A percentile compares a stretch with the other conserved stretches of the same genome.
Evolutionary conservation across 2,329 filamentous ascomycete genomes (phyloP).

Genomic region (Phyllosticta citribraziliensis): DNA sequence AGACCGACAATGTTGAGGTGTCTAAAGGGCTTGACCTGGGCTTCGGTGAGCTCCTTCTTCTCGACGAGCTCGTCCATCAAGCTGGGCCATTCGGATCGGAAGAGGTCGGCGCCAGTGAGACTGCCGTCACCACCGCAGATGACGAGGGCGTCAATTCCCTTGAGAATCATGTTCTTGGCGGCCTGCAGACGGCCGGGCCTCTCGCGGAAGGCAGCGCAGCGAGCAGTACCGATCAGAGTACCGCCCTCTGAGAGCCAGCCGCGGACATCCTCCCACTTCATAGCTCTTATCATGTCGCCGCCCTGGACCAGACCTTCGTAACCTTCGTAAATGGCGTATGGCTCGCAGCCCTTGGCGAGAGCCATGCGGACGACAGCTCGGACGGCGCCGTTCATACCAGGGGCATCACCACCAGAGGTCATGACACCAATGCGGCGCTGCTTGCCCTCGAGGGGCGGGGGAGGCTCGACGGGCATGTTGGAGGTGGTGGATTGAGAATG

Average conservation of each 20-base stretch:
- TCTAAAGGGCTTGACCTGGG: constrained; percentile 66
- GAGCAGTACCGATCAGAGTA: constrained; percentile 89
- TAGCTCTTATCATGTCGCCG: constrained; percentile 75
- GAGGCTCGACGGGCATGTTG: constrained; percentile 18
- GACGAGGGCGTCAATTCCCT: constrained; percentile 90
- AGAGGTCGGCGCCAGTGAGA: constrained; percentile 88
- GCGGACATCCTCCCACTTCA: constrained; percentile 88
- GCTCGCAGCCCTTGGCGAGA: constrained; percentile 57
- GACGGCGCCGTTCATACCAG: constrained; percentile 89
- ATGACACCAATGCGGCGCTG: constrained; percentile 73
- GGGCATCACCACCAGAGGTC: constrained; percentile 90
- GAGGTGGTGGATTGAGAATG: not conserved
- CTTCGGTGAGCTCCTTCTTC: constrained; percentile 57
- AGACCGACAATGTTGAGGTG: constrained; percentile 93
- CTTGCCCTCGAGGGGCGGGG: constrained; percentile 33
- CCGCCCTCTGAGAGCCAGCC: constrained; percentile 91
- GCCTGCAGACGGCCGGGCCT: constrained; percentile 72
- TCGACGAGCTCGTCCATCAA: constrained; percentile 76
- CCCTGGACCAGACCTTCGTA: constrained; percentile 92
- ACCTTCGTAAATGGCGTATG: constrained; percentile 63
- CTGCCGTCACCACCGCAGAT: constrained; percentile 97
- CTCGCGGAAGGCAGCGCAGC: constrained; percentile 88
- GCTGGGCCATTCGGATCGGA: constrained; percentile 84
- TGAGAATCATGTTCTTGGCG: constrained; percentile 87
- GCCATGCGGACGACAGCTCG: constrained; percentile 86